Percentiles rank a stretch among this genome's conserved stretches.
These are phyloP conservation scores for Boletus fagicola DNA, from an alignment of 768 basidiomycete genomes.

Conservation along the genomic window DNA sequence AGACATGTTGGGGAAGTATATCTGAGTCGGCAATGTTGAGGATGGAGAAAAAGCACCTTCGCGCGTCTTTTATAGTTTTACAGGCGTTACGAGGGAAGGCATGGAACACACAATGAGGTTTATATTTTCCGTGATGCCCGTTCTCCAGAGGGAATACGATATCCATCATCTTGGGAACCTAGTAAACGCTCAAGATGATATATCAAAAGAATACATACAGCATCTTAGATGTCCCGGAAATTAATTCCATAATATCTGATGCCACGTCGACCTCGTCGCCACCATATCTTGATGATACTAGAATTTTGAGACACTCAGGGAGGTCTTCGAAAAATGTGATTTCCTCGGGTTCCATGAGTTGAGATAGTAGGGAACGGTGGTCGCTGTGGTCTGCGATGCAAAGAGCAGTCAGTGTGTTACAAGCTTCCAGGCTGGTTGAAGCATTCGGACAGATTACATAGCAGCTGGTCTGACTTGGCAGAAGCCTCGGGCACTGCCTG, in stretches of 20 bases:
- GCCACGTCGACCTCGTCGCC: neutral
- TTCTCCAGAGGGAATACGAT: too few species aligned
- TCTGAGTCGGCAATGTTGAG: too few species aligned
- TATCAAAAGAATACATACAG: neutral
- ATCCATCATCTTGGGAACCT: neutral
- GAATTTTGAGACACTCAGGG: neutral
- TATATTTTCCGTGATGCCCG: neutral
- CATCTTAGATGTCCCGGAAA: neutral
- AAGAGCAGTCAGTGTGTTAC: neutral
- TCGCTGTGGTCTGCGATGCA: neutral
- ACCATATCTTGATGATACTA: neutral
- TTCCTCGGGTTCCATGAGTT: neutral
- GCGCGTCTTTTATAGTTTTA: neutral
- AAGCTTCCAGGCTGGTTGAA: too few species aligned
- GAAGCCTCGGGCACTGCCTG: too few species aligned
- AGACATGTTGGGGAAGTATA: neutral
- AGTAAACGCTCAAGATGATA: neutral
- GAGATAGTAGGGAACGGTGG: neutral
- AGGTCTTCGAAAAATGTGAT: neutral
- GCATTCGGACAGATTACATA: too few species aligned
- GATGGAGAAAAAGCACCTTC: neutral
- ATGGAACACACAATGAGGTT: neutral
- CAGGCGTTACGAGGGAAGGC: neutral
- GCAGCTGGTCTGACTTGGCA: too few species aligned
- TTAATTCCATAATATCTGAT: neutral